Base-by-base conservation (phyloP, 768 basidiomycete genomes). In the Brasilioporus rufonigricans region DNA sequence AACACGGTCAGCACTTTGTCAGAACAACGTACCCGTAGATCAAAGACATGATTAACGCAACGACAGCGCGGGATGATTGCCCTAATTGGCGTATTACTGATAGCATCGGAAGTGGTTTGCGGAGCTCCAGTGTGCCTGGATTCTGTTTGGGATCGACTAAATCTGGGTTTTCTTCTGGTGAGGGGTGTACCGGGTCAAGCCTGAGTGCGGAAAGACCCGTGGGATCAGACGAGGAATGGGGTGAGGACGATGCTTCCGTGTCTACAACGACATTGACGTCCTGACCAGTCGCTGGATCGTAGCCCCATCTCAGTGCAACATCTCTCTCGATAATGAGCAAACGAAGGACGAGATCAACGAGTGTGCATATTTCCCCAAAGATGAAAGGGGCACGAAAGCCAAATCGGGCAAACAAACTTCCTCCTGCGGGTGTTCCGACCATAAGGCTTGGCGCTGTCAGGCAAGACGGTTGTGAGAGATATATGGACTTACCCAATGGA, bases 371-470 rank as follows among this genome's bases (percentile, higher is more conserved):
- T 32, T 83, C 74, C 1, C 78, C 74, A 44, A 82, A 80, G 24
- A 86, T 69, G 50, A 86, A 83, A 2, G 85, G 85, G 5, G 75
- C 84, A 18, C 80, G 79, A 62, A 77, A 86, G 7, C 85, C 85
- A 61, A 80, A 84, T 13, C 72, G 76, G 19, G 64, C 59, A 61
- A 80, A 86, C 27, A 87, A 62, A 3, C 70, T 65, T 23, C 85
- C 84, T 27, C 84, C 85, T 3, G 79, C 73, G 1, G 86, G 83
- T 3, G 83, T 80, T 12, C 82, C 85, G 26, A 81, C 71, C 14
- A 83, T 63, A n/a, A 78, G 65, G 32, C 83, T 84, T 21, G 14
- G 18, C 7, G 14, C 5, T 31, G 54, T 61, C 44, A 58, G 38
- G 11, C 5, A 13, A n/a, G 21, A 18, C 31, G 21, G 41, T 9